Evolutionary conservation across 1,284 basidiomycete genomes (phyloP), one percentile per base, ranked within the genome.

Genomic region (Irpex lacteus): DNA sequence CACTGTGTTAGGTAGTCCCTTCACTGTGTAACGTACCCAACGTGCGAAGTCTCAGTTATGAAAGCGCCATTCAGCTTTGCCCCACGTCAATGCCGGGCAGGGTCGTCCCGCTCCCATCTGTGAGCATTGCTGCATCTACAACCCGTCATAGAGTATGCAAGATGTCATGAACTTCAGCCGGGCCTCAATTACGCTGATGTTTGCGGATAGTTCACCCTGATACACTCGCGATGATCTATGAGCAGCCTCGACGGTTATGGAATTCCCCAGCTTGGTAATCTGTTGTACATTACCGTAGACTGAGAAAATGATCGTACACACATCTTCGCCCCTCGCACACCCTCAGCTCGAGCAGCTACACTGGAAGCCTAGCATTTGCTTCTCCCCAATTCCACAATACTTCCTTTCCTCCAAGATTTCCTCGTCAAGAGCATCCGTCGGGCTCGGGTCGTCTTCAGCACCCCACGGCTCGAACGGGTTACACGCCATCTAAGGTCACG

Each of bases 261-360:
- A 19, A 52, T 8, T 52, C 18, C n/a, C 11, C 18, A 19, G 7
- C 19, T 52, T 9, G 11, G 32, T 34, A 36, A 36, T 8, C 11
- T 36, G 54, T 36, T 56, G 54, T 56, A 56, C 54, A 56, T 8
- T 56, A 15, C 54, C 34, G 32, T 13, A 36, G 54, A 8, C 5
- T 34, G 11, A 11, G 13, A 8, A 56, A 15, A 9, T 34, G n/a
- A 44, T 26, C 8, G 54, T 56, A 26, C 9, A 15, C 18, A 18
- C 21, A 26, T 53, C 50, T 13, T 53, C 18, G 9, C 3, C 54
- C 54, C 34, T 9, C 26, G 26, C 26, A 26, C 26, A 18, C 13
- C 36, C 74, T 81, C 69, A 96, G 74, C 91, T 94, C 11, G 92
- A 95, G 72, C 95, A 98, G 68, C 91, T 94, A 75, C 95, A 98